Conservation (phyloP, 306 rosid species). For the Inga oerstediana region DNA sequence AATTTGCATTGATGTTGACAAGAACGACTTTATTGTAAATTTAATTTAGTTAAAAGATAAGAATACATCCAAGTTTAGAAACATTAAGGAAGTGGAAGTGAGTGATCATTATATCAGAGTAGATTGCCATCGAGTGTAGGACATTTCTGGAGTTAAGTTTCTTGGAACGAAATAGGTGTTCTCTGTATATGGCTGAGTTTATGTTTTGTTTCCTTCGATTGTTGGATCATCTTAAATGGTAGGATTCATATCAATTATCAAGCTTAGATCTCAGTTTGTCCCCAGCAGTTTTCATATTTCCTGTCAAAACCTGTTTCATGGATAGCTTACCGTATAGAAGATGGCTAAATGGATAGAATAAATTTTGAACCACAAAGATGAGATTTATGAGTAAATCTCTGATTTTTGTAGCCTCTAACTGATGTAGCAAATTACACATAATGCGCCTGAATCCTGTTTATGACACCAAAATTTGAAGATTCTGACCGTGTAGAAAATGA, state of each 20-base stretch:
- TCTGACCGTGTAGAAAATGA: not conserved
- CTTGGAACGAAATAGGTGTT: not conserved
- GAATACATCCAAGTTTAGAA: conserved; percentile 15
- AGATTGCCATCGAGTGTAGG: conserved; percentile 10
- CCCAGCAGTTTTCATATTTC: not conserved
- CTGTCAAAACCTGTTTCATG: conserved; percentile 7
- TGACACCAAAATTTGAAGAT: not conserved
- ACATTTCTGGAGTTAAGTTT: not conserved
- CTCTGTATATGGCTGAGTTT: not conserved
- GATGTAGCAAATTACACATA: not conserved
- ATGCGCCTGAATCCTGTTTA: not conserved
- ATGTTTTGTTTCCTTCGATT: not conserved
- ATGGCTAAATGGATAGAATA: conserved; percentile 2
- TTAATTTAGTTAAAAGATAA: not conserved
- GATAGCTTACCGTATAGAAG: conserved; percentile 17
- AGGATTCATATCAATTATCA: not conserved
- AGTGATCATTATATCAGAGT: not conserved
- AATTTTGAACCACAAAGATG: not conserved
- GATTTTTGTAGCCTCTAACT: not conserved
- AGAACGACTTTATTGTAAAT: not conserved
- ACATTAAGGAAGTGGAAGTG: not conserved
- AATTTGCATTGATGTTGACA: not conserved
- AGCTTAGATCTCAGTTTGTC: not conserved
- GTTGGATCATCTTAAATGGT: conserved; percentile 13
- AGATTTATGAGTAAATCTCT: conserved; percentile 12